Base-by-base conservation (phyloP, 2,329 filamentous ascomycete species). In the Sclerotinia borealis region DNA sequence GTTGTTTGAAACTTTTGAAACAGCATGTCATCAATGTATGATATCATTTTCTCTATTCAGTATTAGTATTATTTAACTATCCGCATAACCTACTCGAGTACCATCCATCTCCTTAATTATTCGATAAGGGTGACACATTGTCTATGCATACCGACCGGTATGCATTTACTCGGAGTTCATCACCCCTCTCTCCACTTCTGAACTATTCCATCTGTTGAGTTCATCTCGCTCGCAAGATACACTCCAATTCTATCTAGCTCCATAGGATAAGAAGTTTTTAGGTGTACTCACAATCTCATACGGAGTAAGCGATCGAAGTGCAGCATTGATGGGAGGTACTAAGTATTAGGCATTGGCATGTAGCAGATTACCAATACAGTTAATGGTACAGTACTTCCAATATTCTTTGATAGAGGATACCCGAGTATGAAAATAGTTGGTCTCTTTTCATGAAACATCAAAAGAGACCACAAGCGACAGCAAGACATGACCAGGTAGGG, bases 41-140 rank as follows among this genome's bases (percentile, higher is more conserved):
- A 56, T 56, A 56, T 56, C 39, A 56, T 56, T 34, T 34, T 54
- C 50, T 54, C 25, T 5, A n/a, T 41, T 41, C 37, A 22, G n/a
- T 43, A 19, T 22, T 25, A 36, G 29, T 22, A 22, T 43, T 19
- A 43, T 41, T 19, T 17, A 41, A 7, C 15, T 15, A 19, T 41
- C 39, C 7, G 19, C 8, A 8, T 19, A 31, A 5, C 27, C 17
- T n/a, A 50, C 48, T 31, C 27, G 19, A 15, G 13, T 50, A 50
- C 27, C 27, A 50, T 17, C 17, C 13, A 19, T n/a, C 48, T 50
- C 48, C 22, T 52, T 37, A 37, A 52, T 37, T 22, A 22, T 34
- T 50, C 48, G 48, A 17, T 34, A 50, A 50, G 29, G 48, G 19
- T 34, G 5, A 10, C 27, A 31, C 27, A 19, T 19, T 19, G 19